Conservation (phyloP, 768 basidiomycete species). For the Mycena belliarum region DNA sequence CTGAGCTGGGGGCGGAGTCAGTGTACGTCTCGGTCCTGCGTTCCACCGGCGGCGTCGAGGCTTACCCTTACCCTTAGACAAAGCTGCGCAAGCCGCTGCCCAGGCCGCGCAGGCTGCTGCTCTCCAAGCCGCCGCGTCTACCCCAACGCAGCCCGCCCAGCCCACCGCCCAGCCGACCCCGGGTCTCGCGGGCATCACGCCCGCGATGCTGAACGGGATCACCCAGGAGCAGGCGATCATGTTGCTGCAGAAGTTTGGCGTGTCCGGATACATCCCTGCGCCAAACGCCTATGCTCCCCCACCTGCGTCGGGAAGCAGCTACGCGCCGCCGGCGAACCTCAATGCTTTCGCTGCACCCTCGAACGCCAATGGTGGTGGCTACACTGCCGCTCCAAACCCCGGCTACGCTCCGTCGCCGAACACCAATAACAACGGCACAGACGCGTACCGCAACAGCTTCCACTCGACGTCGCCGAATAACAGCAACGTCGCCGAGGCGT, state of each 20-base stretch:
- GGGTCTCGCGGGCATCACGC: slow-evolving; percentile 18
- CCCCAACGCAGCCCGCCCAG: not conserved
- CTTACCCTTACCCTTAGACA: slow-evolving; percentile 48
- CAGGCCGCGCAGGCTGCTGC: slow-evolving; percentile 80
- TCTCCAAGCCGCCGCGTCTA: slow-evolving; percentile 26
- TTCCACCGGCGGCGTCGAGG: too few species aligned
- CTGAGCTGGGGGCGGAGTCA: slow-evolving; percentile 94
- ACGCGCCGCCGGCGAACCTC: slow-evolving; percentile 4
- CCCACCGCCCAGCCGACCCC: not conserved
- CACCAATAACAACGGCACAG: slow-evolving; percentile 1
- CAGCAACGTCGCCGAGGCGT: slow-evolving; percentile 7
- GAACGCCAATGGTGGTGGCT: slow-evolving; percentile 7
- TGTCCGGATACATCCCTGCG: slow-evolving; percentile 35
- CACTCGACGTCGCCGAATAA: slow-evolving; percentile 24
- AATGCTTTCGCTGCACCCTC: not conserved
- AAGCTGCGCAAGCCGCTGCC: slow-evolving; percentile 88
- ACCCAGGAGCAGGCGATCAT: slow-evolving; percentile 66
- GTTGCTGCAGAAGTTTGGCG: slow-evolving; percentile 57
- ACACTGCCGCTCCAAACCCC: not conserved
- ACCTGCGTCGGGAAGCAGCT: not conserved
- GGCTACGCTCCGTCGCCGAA: not conserved
- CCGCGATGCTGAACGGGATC: slow-evolving; percentile 35
- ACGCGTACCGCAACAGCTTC: slow-evolving; percentile 15
- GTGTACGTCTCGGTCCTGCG: slow-evolving; percentile 50
- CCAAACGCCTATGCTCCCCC: not conserved